phyloP scores from a whole-genome alignment of 306 rosid species.

The Begonia loranthoides region DNA sequence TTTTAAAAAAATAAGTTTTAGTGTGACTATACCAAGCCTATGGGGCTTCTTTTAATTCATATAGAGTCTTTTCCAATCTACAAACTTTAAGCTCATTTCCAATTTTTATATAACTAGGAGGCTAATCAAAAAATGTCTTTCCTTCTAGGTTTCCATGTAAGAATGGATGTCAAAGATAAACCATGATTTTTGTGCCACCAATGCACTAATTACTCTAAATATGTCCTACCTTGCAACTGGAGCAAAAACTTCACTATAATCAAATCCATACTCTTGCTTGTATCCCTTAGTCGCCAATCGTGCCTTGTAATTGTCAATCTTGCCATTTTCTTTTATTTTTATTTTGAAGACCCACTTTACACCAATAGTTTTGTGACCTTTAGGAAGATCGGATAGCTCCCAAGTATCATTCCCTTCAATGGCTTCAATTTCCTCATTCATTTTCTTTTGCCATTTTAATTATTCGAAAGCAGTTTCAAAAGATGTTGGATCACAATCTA shows the following conservation, averaged over 20 bases:
- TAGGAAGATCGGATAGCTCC: background rate
- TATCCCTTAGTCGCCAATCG: background rate
- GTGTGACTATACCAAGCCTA: background rate
- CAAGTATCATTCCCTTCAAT: too few relatives aligned
- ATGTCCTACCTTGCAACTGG: too few relatives aligned
- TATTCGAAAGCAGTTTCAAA: background rate
- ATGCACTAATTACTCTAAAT: too few relatives aligned
- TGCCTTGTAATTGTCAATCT: background rate
- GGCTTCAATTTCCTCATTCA: too few relatives aligned
- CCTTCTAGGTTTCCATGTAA: background rate
- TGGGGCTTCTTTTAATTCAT: background rate
- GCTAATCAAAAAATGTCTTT: background rate
- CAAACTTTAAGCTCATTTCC: background rate
- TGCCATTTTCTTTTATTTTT: background rate
- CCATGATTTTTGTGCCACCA: background rate
- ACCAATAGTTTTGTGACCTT: background rate
- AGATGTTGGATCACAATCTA: background rate
- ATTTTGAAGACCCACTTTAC: constrained; percentile 4
- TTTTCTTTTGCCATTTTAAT: background rate
- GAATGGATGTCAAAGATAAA: background rate
- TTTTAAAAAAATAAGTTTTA: too few relatives aligned
- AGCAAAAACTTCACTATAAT: background rate
- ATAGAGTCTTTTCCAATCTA: background rate
- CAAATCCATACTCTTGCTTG: background rate
- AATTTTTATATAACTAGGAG: background rate